Conservation (phyloP, 441 rosid species). For the Pelargonium australe region DNA sequence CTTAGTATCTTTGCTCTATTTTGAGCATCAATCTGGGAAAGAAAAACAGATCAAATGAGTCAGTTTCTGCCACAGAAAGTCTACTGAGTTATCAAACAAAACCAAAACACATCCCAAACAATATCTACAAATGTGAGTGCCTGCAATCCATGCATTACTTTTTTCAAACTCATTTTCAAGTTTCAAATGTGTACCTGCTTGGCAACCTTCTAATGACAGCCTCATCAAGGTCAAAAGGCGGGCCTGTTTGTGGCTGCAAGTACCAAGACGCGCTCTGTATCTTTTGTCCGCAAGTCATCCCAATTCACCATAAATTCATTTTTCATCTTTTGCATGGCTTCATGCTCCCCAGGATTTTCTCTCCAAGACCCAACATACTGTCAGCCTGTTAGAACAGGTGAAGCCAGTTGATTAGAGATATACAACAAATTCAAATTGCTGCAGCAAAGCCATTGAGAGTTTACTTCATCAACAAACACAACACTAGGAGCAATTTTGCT, state of each 20-base stretch:
- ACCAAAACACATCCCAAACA: neutral
- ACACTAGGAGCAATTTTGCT: conserved; percentile 97
- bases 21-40: conserved; percentile 65
- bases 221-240: conserved; percentile 97
- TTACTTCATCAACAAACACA: conserved; percentile 94
- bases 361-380: conserved; percentile 98
- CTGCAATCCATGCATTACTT: neutral
- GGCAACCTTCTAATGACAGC: conserved; percentile 99
- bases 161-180: neutral
- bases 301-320: conserved; percentile 98
- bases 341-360: conserved; percentile 98
- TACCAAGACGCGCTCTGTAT: conserved; percentile 86
- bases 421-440: conserved; percentile 6
- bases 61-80: neutral
- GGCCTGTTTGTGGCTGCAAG: conserved; percentile 98
- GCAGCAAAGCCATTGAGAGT: conserved; percentile 14
- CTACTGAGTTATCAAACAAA: neutral
- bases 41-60: neutral
- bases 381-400: conserved; percentile 56
- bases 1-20: conserved; percentile 75
- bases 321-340: conserved; percentile 99
- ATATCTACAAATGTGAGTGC: neutral
- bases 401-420: neutral
- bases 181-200: conserved; percentile 44
- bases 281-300: conserved; percentile 96